These are phyloP conservation scores for Trebouxia sp. DNA, from an alignment of 139 green algal species.

Conservation along the genomic window DNA sequence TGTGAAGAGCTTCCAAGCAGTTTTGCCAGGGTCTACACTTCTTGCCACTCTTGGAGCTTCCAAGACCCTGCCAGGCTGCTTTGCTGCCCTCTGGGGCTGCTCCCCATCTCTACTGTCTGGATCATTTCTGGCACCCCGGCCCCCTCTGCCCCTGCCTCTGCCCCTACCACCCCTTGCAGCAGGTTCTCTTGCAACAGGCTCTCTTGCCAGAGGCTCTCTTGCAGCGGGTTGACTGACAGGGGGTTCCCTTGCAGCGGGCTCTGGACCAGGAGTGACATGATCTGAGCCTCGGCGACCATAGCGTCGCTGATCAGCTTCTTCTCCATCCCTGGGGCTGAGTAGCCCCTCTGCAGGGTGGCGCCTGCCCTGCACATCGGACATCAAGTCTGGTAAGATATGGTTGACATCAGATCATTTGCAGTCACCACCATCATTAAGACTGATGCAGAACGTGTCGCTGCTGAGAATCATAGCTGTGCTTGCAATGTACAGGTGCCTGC, in stretches of 20 bases:
- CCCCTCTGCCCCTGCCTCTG: neutral
- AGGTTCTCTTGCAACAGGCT: neutral
- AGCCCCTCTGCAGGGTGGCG: conserved; percentile 17
- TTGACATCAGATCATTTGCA: no score
- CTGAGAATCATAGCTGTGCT: no score
- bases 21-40: neutral
- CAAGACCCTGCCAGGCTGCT: neutral
- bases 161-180: neutral
- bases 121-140: neutral
- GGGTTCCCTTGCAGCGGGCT: no score
- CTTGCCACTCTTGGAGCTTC: neutral
- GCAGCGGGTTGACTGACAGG: no score
- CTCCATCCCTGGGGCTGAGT: neutral
- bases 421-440: no score
- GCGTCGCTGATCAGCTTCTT: neutral
- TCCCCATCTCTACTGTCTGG: neutral
- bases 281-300: neutral
- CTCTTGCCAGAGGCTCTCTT: neutral
- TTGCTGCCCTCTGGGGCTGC: neutral
- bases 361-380: conserved; percentile 25
- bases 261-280: conserved; percentile 8
- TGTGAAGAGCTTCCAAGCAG: neutral
- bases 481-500: no score
- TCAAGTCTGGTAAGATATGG: no score
- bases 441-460: no score